Conservation (phyloP, 257 asterid species). For the Leonotis leonurus region DNA sequence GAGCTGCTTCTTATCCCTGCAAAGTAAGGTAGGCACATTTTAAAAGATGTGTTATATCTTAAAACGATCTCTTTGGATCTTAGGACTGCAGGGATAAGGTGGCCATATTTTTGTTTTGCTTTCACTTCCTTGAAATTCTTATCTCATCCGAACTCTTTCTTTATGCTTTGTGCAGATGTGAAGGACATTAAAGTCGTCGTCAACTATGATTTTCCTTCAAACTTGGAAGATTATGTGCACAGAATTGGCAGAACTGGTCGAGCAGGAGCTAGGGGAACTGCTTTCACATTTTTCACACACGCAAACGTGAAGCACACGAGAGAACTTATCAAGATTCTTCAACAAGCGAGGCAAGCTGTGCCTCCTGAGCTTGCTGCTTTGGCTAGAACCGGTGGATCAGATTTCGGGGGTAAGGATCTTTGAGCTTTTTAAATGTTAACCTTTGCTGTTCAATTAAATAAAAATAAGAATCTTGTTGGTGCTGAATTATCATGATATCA, state of each 20-base stretch:
- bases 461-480: not conserved
- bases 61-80: slow-evolving; percentile 45
- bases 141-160: slow-evolving; percentile 14
- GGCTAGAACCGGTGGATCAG: slow-evolving; percentile 38
- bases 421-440: not conserved
- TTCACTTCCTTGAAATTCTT: not conserved
- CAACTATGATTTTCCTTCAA: slow-evolving; percentile 83
- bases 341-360: slow-evolving; percentile 74
- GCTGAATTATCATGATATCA: not conserved
- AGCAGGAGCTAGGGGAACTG: slow-evolving; percentile 85
- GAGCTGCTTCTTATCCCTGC: slow-evolving; percentile 98
- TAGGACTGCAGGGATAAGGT: slow-evolving; percentile 95
- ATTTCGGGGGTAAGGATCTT: slow-evolving; percentile 43
- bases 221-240: slow-evolving; percentile 89
- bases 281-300: slow-evolving; percentile 73
- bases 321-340: slow-evolving; percentile 67
- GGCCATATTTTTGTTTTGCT: slow-evolving; percentile 28
- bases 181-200: slow-evolving; percentile 89
- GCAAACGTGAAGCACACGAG: slow-evolving; percentile 61
- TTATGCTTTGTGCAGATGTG: slow-evolving; percentile 58
- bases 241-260: slow-evolving; percentile 97
- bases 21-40: slow-evolving; percentile 87
- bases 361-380: slow-evolving; percentile 74
- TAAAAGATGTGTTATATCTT: slow-evolving; percentile 60
- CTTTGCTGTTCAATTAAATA: no score